phyloP scores from a whole-genome alignment of 495 filamentous ascomycete genomes.

The Tetracladium marchalianum region DNA sequence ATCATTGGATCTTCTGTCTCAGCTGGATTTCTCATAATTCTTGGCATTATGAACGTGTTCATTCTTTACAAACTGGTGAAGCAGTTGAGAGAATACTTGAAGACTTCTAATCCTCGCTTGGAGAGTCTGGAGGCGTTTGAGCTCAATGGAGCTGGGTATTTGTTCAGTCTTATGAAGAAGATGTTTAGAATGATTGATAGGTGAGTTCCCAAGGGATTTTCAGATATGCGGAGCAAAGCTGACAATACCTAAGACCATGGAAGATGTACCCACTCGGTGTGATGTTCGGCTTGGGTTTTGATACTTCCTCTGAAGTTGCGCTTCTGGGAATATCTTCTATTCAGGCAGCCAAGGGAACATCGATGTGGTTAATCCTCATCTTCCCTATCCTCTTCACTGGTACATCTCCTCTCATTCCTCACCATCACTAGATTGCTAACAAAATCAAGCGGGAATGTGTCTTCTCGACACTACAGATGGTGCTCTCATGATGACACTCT shows the following conservation, averaged over 20 bases:
- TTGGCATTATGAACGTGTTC: slow-evolving; percentile 71
- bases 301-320: slow-evolving; percentile 86
- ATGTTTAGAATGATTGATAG: slow-evolving; percentile 69
- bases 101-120: no score
- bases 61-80: slow-evolving; percentile 65
- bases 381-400: slow-evolving; percentile 81
- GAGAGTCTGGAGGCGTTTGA: slow-evolving; percentile 17
- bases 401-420: slow-evolving; percentile 20
- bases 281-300: slow-evolving; percentile 83
- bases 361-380: slow-evolving; percentile 83
- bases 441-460: not conserved
- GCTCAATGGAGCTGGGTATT: slow-evolving; percentile 61
- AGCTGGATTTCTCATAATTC: slow-evolving; percentile 65
- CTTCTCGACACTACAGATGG: slow-evolving; percentile 48
- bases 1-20: slow-evolving; percentile 80
- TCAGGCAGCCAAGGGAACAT: slow-evolving; percentile 69
- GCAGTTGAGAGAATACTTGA: slow-evolving; percentile 51
- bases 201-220: slow-evolving; percentile 36
- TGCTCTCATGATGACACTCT: slow-evolving; percentile 83
- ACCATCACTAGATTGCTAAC: not conserved
- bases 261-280: slow-evolving; percentile 90
- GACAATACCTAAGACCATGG: slow-evolving; percentile 49
- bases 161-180: slow-evolving; percentile 56
- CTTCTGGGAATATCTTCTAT: slow-evolving; percentile 79
- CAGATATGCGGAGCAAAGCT: slow-evolving; percentile 38